These are phyloP conservation scores for Penicillium riverlandense DNA, from an alignment of 495 filamentous ascomycete species.

Conservation along the genomic window DNA sequence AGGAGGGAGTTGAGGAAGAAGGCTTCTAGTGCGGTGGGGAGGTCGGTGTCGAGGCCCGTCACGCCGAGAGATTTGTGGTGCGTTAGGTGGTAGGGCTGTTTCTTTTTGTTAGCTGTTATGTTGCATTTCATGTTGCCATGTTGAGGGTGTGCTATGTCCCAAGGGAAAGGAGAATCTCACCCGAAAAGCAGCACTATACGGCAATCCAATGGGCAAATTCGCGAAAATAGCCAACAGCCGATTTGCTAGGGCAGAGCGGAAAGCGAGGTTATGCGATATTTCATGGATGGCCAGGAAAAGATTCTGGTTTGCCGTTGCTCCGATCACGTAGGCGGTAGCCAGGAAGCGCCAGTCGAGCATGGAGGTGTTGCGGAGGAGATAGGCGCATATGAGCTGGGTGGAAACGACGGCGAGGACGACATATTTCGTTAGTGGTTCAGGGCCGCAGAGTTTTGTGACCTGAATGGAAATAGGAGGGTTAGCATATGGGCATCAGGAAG, in stretches of 20 bases:
- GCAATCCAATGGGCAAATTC: constrained; percentile 91
- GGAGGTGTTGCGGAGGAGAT: constrained; percentile 68
- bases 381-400: constrained; percentile 74
- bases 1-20: constrained; percentile 91
- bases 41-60: constrained; percentile 90
- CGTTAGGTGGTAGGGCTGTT: constrained; percentile 90
- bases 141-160: not conserved
- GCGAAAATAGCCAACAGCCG: constrained; percentile 83
- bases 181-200: constrained; percentile 94
- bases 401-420: constrained; percentile 78
- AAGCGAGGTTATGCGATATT: constrained; percentile 96
- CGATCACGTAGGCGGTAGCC: constrained; percentile 82
- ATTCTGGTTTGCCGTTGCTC: constrained; percentile 97
- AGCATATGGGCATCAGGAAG: not conserved
- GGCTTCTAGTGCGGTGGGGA: constrained; percentile 88
- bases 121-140: constrained; percentile 1
- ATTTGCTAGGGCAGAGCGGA: constrained; percentile 77
- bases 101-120: not conserved
- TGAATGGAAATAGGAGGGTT: constrained; percentile 23
- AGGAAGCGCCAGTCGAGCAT: constrained; percentile 81
- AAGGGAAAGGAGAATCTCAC: constrained; percentile 33
- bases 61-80: constrained; percentile 99
- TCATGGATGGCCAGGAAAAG: constrained; percentile 98
- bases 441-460: constrained; percentile 97
- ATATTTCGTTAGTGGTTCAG: constrained; percentile 93